These are phyloP conservation scores for Penicillium sp. DNA, from an alignment of 2,329 filamentous ascomycete species.

Conservation along the genomic window DNA sequence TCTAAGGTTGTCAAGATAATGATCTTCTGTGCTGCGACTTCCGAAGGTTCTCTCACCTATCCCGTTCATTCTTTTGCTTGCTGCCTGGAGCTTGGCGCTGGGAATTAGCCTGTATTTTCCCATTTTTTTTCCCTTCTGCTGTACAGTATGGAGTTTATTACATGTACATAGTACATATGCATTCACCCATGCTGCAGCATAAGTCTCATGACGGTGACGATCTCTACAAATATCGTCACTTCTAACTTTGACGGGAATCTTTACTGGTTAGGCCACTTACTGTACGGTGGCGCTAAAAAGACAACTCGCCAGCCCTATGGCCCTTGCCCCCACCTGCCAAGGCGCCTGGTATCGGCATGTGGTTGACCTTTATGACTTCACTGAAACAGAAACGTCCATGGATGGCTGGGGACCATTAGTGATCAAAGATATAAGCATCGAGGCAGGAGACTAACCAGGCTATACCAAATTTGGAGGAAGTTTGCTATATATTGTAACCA, in stretches of 20 bases:
- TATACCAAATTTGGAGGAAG: not conserved
- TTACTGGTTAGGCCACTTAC: slow-evolving; percentile 1
- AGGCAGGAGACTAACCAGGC: not conserved
- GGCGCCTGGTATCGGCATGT: slow-evolving; percentile 3
- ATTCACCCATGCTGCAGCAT: not conserved
- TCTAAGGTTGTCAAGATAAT: not conserved
- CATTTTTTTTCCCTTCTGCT: not conserved
- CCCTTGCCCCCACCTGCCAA: slow-evolving; percentile 20
- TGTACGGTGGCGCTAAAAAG: slow-evolving; percentile 10
- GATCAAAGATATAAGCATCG: not conserved
- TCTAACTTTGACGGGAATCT: not conserved
- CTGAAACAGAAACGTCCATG: not conserved
- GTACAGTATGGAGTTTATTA: not conserved
- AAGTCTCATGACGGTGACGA: slow-evolving; percentile 4
- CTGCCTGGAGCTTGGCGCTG: slow-evolving; percentile 23
- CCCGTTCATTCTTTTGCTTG: slow-evolving; percentile 19
- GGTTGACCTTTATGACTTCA: slow-evolving; percentile 17
- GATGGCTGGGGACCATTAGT: not conserved
- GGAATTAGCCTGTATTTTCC: slow-evolving; percentile 4
- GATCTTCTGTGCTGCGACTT: not conserved
- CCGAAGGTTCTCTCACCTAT: slow-evolving; percentile 14
- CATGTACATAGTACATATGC: not conserved
- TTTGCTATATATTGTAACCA: not conserved
- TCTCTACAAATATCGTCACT: not conserved
- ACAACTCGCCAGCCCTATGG: slow-evolving; percentile 21